phyloP scores from a whole-genome alignment of 805 yeast genomes.

The Candida ovalis region DNA sequence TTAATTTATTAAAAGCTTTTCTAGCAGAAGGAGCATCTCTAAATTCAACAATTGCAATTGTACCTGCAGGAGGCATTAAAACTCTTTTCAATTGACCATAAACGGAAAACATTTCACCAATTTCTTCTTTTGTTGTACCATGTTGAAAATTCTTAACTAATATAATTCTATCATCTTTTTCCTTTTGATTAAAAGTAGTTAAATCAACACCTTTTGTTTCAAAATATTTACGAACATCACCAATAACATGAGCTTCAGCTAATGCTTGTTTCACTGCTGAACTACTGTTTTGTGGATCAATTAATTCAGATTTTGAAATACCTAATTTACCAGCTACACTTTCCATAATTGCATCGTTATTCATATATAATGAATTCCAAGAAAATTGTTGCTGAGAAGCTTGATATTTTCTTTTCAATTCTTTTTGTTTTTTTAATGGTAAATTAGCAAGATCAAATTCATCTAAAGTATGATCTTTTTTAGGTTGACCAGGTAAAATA shows the following conservation, averaged over 20 bases:
- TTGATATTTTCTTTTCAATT: conserved; percentile 74
- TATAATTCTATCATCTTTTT: conserved; percentile 75
- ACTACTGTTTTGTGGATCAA: conserved; percentile 81
- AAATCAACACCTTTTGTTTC: conserved; percentile 84
- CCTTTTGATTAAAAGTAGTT: conserved; percentile 60
- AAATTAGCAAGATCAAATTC: conserved; percentile 88
- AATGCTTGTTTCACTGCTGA: conserved; percentile 96
- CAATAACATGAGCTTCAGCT: conserved; percentile 95
- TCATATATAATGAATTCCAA: conserved; percentile 94
- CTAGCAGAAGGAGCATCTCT: conserved; percentile 81
- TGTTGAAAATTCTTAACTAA: conserved; percentile 87
- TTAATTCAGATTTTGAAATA: conserved; percentile 71
- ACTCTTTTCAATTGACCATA: conserved; percentile 78
- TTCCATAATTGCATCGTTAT: conserved; percentile 85
- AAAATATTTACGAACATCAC: conserved; percentile 84
- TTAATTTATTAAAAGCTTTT: conserved; percentile 81
- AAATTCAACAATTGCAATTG: conserved; percentile 90
- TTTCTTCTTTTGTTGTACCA: conserved; percentile 77
- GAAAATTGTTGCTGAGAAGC: conserved; percentile 86
- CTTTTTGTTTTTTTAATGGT: conserved; percentile 89
- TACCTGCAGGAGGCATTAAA: conserved; percentile 94
- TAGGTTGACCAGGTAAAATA: conserved; percentile 78
- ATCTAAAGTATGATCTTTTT: conserved; percentile 78
- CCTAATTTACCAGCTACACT: conserved; percentile 86
- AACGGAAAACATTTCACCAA: conserved; percentile 75